Base-by-base conservation (phyloP, 345 rosid species). In the Ceriops decandra region DNA sequence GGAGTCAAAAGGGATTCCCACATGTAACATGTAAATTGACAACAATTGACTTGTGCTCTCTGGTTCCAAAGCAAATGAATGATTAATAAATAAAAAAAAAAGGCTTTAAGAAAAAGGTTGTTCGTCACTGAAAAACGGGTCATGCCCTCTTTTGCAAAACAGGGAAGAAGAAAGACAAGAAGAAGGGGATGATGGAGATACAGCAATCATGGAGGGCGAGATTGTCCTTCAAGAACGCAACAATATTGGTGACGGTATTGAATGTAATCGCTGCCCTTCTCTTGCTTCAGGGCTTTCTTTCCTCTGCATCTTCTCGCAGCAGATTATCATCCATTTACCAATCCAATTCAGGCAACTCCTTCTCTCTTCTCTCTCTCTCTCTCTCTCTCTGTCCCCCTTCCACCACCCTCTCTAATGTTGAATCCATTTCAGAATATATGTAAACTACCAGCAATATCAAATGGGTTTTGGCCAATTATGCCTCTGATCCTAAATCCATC, bases 171-270 rank as follows among this genome's bases (percentile, higher is more conserved):
- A 42, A 42, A 42, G 49, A 42, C 49, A 13, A 42, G 49, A 42
- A 15, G 5, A 2, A 42, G 66, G 35, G 52, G 57, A 46, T 66
- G 27, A 79, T 85, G 83, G 89, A 85, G 74, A 75, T 56, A 42
- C 83, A 79, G 36, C 90, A 83, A 52, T 70, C 87, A 11, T 82
- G 85, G 89, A 83, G 88, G 67, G 13, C 78, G 68, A 89, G 87
- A 47, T 80, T 93, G 63, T 87, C 97, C 17, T 90, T 87, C 83
- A 90, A 86, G 82, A 88, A 79, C 82, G 96, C 88, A 0, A 93
- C 97, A 54, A 84, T 93, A 32, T 67, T 80, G 21, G 67, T 90
- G 61, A 86, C 89, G 20, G 46, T 83, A 36, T 36, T 93, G 70
- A 93, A 93, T 53, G 30, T 90, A 16, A 5, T 85, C 75, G 73